These are phyloP conservation scores for Ganoderma sinense DNA, from an alignment of 1,284 basidiomycete species.

Conservation along the genomic window DNA sequence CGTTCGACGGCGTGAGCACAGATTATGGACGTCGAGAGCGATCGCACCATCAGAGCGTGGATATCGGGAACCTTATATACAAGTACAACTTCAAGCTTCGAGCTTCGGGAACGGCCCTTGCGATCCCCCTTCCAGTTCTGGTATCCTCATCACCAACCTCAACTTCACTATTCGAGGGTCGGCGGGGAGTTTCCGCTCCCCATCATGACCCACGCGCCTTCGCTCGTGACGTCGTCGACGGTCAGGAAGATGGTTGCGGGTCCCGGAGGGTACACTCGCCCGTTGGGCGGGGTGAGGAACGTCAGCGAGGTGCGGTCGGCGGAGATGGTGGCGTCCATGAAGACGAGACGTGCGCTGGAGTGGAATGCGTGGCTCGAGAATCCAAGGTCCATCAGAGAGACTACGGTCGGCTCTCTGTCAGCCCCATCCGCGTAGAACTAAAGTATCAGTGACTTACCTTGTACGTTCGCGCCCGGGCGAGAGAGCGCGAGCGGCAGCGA, in stretches of 20 bases:
- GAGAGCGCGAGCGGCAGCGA: constrained; percentile 40
- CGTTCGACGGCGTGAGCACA: no score
- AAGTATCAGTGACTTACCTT: constrained; percentile 39
- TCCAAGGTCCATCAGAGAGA: constrained; percentile 54
- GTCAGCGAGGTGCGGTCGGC: constrained; percentile 45
- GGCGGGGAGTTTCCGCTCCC: constrained; percentile 45
- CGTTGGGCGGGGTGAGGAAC: constrained; percentile 52
- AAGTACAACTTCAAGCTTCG: neutral
- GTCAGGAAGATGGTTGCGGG: constrained; percentile 54
- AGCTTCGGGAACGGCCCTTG: neutral
- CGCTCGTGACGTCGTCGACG: constrained; percentile 56
- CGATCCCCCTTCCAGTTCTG: neutral
- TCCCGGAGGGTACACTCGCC: constrained; percentile 58
- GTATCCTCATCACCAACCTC: no score
- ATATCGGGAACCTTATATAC: neutral
- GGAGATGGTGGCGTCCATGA: constrained; percentile 49
- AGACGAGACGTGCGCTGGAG: constrained; percentile 53
- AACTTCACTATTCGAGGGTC: constrained; percentile 14
- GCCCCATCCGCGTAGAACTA: no score
- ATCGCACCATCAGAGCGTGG: no score
- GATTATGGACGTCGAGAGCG: no score
- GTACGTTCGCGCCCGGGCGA: constrained; percentile 38
- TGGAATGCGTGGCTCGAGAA: constrained; percentile 57
- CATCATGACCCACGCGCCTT: constrained; percentile 53
- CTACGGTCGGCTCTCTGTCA: constrained; percentile 23